Evolutionary conservation across 306 rosid genomes (phyloP), one percentile per base, ranked within the genome.

Genomic region (Parietaria judaica): DNA sequence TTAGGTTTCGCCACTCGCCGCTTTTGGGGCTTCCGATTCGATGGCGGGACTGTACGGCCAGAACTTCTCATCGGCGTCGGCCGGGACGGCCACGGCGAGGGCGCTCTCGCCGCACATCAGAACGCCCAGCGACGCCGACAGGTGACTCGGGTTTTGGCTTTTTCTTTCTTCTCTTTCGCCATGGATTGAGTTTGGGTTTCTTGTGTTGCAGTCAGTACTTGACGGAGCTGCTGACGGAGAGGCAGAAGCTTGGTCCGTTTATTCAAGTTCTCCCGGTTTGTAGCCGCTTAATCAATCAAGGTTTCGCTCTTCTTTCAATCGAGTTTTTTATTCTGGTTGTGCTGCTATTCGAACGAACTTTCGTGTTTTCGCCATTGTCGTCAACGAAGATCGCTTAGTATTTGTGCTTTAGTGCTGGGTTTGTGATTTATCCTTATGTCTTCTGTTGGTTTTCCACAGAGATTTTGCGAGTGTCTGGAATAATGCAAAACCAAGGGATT

Each of bases 201-300:
- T 43, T 49, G 53, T 49, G 53, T 67, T 74, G 59, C 72, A 90
- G 97, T 81, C 97, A 81, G 86, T 87, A 90, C 84, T 73, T 90
- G 74, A 64, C 94, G 50, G 97, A 90, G 84, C 79, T 90, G 82
- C 63, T 90, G 43, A 90, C 94, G 55, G 97, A 90, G 65, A 88
- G 86, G 65, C 97, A 90, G 66, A 90, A 90, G 89, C 89, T 90
- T 74, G 90, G 88, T 54, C 97, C 97, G 58, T 90, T 90, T 79
- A 43, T 81, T 81, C 94, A 87, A 76, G 89, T 85, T 35, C 91
- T 90, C 61, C 97, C 97, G 58, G 87, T 83, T 74, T 90, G 96
- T 60, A 83, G 84, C 72, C 90, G 97, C 35, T 83, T 90, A 54
- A 77, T 90, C 71, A 87, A 87, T 85, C 97, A 90, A 87, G 97